Percentiles rank a stretch among this genome's conserved stretches.
Evolutionary conservation across 2,329 filamentous ascomycete genomes (phyloP).

Genomic region (Didymella keratinophila): DNA sequence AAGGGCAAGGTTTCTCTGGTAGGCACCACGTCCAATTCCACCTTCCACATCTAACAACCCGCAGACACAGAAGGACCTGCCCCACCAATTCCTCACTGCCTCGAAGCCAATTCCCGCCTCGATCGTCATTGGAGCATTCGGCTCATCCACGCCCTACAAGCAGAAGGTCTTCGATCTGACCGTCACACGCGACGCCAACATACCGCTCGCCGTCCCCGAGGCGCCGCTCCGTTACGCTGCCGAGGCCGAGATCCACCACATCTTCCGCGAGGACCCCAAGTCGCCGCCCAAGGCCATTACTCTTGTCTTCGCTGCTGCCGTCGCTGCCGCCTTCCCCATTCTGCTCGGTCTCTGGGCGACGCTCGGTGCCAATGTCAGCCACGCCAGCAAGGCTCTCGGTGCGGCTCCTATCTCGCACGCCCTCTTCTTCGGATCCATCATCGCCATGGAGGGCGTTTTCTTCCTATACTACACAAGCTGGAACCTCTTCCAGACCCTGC

Average conservation of each 20-base stretch:
- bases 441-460: slow-evolving; percentile 90
- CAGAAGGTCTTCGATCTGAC: slow-evolving; percentile 76
- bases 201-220: slow-evolving; percentile 67
- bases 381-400: slow-evolving; percentile 77
- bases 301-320: slow-evolving; percentile 75
- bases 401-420: slow-evolving; percentile 81
- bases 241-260: slow-evolving; percentile 85
- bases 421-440: slow-evolving; percentile 84
- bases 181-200: slow-evolving; percentile 69
- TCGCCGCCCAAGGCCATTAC: slow-evolving; percentile 84
- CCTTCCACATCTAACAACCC: slow-evolving; percentile 34
- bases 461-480: slow-evolving; percentile 92
- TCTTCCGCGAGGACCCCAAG: slow-evolving; percentile 80
- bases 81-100: slow-evolving; percentile 77
- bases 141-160: slow-evolving; percentile 72
- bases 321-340: slow-evolving; percentile 76
- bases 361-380: slow-evolving; percentile 83
- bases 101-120: slow-evolving; percentile 76
- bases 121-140: slow-evolving; percentile 86
- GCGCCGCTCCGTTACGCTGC: slow-evolving; percentile 83
- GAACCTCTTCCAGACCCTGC: slow-evolving; percentile 90
- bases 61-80: slow-evolving; percentile 88
- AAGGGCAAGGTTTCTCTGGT: slow-evolving; percentile 88
- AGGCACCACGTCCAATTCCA: slow-evolving; percentile 47
- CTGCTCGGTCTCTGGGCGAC: slow-evolving; percentile 77